Base-by-base conservation (phyloP, 345 rosid species). In the Lagerstroemia speciosa region DNA sequence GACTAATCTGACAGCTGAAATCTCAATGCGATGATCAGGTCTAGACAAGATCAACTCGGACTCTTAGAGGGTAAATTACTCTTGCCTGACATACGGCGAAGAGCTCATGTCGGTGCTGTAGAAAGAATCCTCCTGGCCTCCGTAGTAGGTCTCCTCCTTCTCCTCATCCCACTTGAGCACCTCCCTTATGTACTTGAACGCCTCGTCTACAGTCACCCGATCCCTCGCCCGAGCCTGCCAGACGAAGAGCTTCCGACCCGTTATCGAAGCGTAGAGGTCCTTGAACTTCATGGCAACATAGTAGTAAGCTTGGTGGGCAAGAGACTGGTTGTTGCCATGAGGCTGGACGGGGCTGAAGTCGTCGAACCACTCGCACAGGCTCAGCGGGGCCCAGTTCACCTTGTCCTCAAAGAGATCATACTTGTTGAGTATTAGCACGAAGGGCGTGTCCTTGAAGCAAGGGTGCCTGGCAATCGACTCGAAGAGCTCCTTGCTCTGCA, bases 111-210 rank as follows among this genome's bases (percentile, higher is more conserved):
- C 99, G 0, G 95, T 94, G 78, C 99, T 94, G 73, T 90, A 90
- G 79, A 80, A 88, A 0, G 98, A 95, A 78, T 95, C 98, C 80
- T 95, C 98, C 41, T 71, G 84, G 33, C 82, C 89, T 36, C 86
- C 88, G 16, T 78, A 90, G 72, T 80, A 95, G 79, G 72, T 81
- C 7, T 83, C 97, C 29, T 86, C 99, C 78, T 84, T 94, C 83
- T 94, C 96, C 62, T 94, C 99, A 8, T 90, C 93, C 99, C 99
- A 95, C 74, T 86, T 95, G 55, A 95, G 85, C 72, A 95, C 93
- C 81, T 95, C 98, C 77, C 98, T 87, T 61, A 84, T 81, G 70
- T 88, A 92, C 83, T 90, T 91, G 66, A 95, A 95, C 31, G 93
- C 96, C 72, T 92, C 98, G 27, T 92, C 87, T 8, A 92, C 81